Percentiles rank a stretch among this genome's conserved stretches.
These are phyloP conservation scores for Bipolaris bicolor DNA, from an alignment of 2,329 filamentous ascomycete species.

Conservation along the genomic window DNA sequence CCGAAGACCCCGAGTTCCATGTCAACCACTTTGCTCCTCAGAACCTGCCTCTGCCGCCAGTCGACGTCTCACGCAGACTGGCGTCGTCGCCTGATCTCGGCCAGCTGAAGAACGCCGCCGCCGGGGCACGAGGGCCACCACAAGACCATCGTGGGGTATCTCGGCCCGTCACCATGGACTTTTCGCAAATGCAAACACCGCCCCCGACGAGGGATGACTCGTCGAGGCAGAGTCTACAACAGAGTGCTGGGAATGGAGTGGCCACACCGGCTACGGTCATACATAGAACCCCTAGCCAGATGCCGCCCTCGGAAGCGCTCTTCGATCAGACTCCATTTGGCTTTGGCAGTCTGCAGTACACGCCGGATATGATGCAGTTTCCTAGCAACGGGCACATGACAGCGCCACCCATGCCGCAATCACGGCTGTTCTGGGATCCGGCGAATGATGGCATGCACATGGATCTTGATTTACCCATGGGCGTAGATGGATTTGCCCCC, in stretches of 20 bases:
- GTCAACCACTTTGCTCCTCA: conserved; percentile 65
- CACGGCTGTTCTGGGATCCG: conserved; percentile 48
- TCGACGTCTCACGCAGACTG: conserved; percentile 64
- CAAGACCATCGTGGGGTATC: conserved; percentile 26
- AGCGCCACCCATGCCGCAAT: conserved; percentile 63
- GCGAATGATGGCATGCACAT: conserved; percentile 38
- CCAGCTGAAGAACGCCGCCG: conserved; percentile 22
- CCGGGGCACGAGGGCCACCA: conserved; percentile 11
- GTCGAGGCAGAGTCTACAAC: conserved; percentile 54
- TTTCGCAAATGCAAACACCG: conserved; percentile 64
- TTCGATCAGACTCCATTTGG: conserved; percentile 52
- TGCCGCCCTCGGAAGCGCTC: conserved; percentile 33
- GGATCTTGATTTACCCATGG: conserved; percentile 44
- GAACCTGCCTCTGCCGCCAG: conserved; percentile 63
- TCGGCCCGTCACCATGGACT: conserved; percentile 47
- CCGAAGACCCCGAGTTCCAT: conserved; percentile 60
- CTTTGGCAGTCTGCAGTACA: conserved; percentile 62
- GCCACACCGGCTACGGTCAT: conserved; percentile 50
- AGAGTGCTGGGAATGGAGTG: conserved; percentile 35
- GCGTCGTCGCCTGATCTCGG: conserved; percentile 62
- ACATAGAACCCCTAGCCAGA: conserved; percentile 47
- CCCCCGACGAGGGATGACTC: conserved; percentile 64
- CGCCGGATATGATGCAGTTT: conserved; percentile 63
- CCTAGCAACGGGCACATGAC: conserved; percentile 59
- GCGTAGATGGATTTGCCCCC: conserved; percentile 44